Percentiles rank a stretch among this genome's conserved stretches.
Conservation (phyloP, 225 moss, liverwort and hornwort species). For the Marchantia polymorpha region DNA sequence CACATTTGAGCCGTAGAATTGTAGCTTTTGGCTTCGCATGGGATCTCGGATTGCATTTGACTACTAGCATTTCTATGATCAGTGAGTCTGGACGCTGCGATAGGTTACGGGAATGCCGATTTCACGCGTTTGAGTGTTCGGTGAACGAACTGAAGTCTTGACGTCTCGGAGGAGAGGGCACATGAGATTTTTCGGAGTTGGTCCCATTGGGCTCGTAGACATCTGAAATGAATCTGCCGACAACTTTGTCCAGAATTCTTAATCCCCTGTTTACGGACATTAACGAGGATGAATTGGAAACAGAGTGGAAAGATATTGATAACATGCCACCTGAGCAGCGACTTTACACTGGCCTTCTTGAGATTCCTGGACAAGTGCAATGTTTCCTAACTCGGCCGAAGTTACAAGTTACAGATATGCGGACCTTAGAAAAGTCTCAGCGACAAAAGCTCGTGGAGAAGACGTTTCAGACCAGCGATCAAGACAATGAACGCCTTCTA, state of each 20-base stretch:
- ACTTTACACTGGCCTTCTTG: slow-evolving; percentile 41
- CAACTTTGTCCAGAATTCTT: slow-evolving; percentile 5
- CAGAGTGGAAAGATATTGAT: slow-evolving; percentile 63
- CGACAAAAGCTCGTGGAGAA: slow-evolving; percentile 57
- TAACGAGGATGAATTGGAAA: slow-evolving; percentile 42
- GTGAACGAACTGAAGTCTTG: too few species aligned
- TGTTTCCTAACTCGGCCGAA: background rate
- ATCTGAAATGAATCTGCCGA: slow-evolving; percentile 3
- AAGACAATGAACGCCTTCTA: slow-evolving; percentile 64
- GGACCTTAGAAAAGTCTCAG: slow-evolving; percentile 47
- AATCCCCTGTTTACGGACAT: slow-evolving; percentile 11
- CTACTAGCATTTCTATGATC: too few species aligned
- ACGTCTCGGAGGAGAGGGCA: too few species aligned
- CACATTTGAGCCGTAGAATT: too few species aligned
- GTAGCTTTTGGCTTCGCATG: too few species aligned
- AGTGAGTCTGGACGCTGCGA: too few species aligned
- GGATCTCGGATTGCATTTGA: too few species aligned
- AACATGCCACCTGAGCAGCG: slow-evolving; percentile 59
- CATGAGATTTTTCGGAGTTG: too few species aligned
- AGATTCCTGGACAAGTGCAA: slow-evolving; percentile 1
- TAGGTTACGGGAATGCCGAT: too few species aligned
- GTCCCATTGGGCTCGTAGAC: background rate
- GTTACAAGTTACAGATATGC: slow-evolving; percentile 38
- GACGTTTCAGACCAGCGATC: slow-evolving; percentile 56
- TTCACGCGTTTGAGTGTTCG: too few species aligned